These are phyloP conservation scores for Phylloboletellus chloephorus DNA, from an alignment of 1,284 basidiomycete species.

Conservation along the genomic window DNA sequence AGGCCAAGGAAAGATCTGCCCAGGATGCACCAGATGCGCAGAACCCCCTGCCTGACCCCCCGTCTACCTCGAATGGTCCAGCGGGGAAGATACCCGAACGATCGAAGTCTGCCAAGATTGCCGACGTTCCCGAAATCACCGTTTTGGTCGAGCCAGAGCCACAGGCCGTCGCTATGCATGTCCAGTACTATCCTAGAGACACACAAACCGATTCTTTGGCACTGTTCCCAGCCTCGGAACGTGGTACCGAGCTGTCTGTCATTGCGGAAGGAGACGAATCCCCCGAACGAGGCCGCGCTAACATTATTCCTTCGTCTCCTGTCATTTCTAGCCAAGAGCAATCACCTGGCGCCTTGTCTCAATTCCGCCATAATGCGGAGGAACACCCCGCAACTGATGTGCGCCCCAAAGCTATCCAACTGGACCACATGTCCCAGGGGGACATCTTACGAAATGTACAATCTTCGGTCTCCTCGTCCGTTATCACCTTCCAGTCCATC, in stretches of 20 bases:
- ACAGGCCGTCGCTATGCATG: constrained; percentile 1
- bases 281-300: constrained; percentile 36
- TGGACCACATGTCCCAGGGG: neutral
- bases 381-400: neutral
- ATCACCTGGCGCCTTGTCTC: constrained; percentile 1
- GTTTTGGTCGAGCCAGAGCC: constrained; percentile 7
- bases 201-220: constrained; percentile 9
- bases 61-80: neutral
- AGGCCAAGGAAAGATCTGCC: constrained; percentile 32
- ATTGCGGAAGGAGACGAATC: constrained; percentile 69
- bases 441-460: constrained; percentile 1
- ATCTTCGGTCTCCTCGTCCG: constrained; percentile 20
- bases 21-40: constrained; percentile 3
- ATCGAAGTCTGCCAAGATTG: constrained; percentile 6
- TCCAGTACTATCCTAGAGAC: constrained; percentile 4
- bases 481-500: constrained; percentile 37
- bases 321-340: neutral
- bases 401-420: neutral
- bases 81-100: neutral
- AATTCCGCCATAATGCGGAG: neutral
- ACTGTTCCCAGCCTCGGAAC: constrained; percentile 8
- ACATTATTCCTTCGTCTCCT: constrained; percentile 16
- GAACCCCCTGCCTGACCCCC: neutral
- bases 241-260: constrained; percentile 50
- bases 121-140: constrained; percentile 7